phyloP scores from a whole-genome alignment of 2,329 filamentous ascomycete species.

The Phaeosphaeria sp. region DNA sequence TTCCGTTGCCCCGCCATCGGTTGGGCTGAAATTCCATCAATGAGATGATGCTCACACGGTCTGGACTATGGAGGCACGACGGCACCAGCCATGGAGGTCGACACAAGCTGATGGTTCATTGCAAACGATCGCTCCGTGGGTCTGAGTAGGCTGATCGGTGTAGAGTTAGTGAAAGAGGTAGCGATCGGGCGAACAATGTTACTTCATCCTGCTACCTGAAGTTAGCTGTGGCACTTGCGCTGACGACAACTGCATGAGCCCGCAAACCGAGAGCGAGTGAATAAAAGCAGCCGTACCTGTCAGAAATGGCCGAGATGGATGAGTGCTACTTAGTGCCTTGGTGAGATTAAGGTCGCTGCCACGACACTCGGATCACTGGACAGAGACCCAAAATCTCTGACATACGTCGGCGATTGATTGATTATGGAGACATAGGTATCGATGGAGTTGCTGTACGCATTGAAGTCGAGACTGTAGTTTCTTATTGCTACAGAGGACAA shows the following conservation, averaged over 20 bases:
- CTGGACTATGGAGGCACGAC: not conserved
- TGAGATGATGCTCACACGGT: not conserved
- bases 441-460: too few relatives aligned
- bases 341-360: too few relatives aligned
- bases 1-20: not conserved
- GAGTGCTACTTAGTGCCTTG: too few relatives aligned
- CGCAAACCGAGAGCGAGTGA: not conserved
- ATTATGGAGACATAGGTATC: too few relatives aligned
- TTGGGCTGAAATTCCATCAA: not conserved
- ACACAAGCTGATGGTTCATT: not conserved
- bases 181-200: not conserved
- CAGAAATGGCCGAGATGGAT: conserved; percentile 32
- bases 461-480: too few relatives aligned
- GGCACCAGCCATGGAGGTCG: not conserved
- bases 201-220: not conserved
- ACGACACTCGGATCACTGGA: too few relatives aligned
- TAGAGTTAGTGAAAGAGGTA: not conserved
- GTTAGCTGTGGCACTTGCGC: too few relatives aligned
- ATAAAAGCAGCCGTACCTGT: not conserved
- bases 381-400: too few relatives aligned
- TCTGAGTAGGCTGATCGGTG: not conserved
- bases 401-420: too few relatives aligned
- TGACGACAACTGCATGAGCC: not conserved
- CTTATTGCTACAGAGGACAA: too few relatives aligned
- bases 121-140: not conserved